Base-by-base conservation (phyloP, 495 filamentous ascomycete genomes). In the Pyrenula massariospora region DNA sequence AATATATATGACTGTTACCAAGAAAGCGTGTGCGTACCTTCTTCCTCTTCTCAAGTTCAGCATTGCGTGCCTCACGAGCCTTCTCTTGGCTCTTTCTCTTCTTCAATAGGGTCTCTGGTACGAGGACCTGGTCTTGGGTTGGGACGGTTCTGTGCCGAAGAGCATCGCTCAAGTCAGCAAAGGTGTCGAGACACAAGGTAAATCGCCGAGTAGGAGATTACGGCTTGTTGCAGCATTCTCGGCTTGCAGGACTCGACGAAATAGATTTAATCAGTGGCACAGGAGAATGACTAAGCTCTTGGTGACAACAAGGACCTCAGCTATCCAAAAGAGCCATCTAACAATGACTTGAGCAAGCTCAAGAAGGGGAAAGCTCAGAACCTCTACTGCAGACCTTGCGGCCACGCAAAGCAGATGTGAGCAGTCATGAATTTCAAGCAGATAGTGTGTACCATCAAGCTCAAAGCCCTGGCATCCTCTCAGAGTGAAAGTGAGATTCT, bases 11-110 rank as follows among this genome's bases (percentile, higher is more conserved):
- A 63, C 51, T 59, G 63, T 62, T 60, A 59, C 61, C 56, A 54
- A 48, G 47, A 58, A 54, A 56, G 55, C 56, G 53, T 63, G 0
- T 23, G 85, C 88, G 68, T 69, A 97, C 93, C 83, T 89, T 82
- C 80, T 91, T 95, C 77, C 83, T 86, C 78, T 92, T 83, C 72
- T 87, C 80, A 58, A 83, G 73, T 71, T 91, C 89, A 59, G 85
- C 84, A 62, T 83, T 74, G 65, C 83, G 82, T 72, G 90, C 86
- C 74, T 92, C 92, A 68, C 89, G 85, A 68, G 89, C 88, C 83
- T 96, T 95, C 84, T 98, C 93, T 79, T 96, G 92, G 73, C 82
- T 86, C 89, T 97, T 98, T 82, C 93, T 91, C 87, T 98, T 98
- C 87, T 96, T 98, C 68, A 96, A 85, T 69, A 96, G 88, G 64